Evolutionary conservation across 2,329 filamentous ascomycete genomes (phyloP).

Genomic region (Trichoderma sp.): DNA sequence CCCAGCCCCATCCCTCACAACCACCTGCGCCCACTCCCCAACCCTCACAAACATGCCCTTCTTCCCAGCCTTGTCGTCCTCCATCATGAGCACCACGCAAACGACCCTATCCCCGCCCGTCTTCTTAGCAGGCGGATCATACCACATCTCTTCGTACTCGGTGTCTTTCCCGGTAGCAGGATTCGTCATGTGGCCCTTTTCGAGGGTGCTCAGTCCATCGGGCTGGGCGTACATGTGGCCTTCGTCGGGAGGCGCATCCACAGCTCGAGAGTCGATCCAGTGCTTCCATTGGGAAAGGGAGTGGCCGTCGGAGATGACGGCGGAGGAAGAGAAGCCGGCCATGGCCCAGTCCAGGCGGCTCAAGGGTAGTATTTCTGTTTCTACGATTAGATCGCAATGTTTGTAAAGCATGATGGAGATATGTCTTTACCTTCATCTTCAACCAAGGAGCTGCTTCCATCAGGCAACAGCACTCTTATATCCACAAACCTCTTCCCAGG

Average conservation of each 20-base stretch:
- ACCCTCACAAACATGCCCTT: slow-evolving; percentile 57
- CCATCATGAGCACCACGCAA: slow-evolving; percentile 46
- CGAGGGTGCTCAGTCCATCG: slow-evolving; percentile 47
- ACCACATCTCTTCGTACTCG: slow-evolving; percentile 69
- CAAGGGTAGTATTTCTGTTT: slow-evolving; percentile 29
- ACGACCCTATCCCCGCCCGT: neutral
- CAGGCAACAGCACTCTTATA: slow-evolving; percentile 53
- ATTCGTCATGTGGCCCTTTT: slow-evolving; percentile 62
- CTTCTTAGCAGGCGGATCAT: slow-evolving; percentile 43
- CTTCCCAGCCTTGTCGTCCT: slow-evolving; percentile 35
- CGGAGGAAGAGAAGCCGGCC: slow-evolving; percentile 54
- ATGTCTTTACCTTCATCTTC: neutral
- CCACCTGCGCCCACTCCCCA: slow-evolving; percentile 58
- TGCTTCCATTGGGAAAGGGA: slow-evolving; percentile 55
- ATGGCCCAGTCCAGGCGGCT: slow-evolving; percentile 65
- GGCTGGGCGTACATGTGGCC: slow-evolving; percentile 55
- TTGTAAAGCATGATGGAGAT: too few relatives aligned
- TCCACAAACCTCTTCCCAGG: slow-evolving; percentile 61
- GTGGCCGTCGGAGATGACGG: slow-evolving; percentile 32
- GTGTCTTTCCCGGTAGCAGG: slow-evolving; percentile 52
- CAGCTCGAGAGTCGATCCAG: slow-evolving; percentile 58
- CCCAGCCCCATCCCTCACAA: slow-evolving; percentile 47
- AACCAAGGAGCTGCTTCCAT: slow-evolving; percentile 8
- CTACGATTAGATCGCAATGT: neutral
- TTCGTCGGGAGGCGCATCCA: slow-evolving; percentile 49